Evolutionary conservation across 139 green algal genomes (phyloP).

Genomic region (Deuterostichococcus epilithicus): DNA sequence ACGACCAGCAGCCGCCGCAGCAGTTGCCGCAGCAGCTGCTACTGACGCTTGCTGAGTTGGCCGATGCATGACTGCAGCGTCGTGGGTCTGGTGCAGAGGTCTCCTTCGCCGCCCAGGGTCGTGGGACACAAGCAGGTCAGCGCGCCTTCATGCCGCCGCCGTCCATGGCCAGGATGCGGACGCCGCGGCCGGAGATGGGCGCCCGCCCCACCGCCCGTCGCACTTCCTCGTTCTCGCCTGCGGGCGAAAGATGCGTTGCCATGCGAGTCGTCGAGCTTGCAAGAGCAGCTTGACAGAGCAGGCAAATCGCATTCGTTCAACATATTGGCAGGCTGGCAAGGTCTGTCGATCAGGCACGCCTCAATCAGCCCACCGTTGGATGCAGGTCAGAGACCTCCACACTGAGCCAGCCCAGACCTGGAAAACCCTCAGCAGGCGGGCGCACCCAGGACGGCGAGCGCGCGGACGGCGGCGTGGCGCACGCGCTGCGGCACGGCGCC

Average conservation of each 20-base stretch:
- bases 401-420: no score
- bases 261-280: neutral
- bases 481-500: slow-evolving; percentile 12
- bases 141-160: slow-evolving; percentile 84
- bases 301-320: no score
- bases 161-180: slow-evolving; percentile 92
- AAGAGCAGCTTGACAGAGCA: neutral
- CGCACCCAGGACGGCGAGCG: slow-evolving; percentile 71
- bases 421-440: no score
- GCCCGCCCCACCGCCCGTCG: slow-evolving; percentile 43
- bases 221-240: slow-evolving; percentile 76
- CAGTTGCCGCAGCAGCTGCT: neutral
- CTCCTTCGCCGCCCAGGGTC: neutral
- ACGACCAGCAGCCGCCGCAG: no score
- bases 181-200: slow-evolving; percentile 56
- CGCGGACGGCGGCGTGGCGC: slow-evolving; percentile 47
- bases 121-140: neutral
- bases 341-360: no score
- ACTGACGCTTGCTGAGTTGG: neutral
- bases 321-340: no score
- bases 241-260: no score
- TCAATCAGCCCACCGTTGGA: no score
- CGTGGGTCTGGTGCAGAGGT: neutral
- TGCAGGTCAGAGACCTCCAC: no score
- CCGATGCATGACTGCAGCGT: neutral